Conservation (phyloP, 345 rosid genomes). For the Erodium maritimum region DNA sequence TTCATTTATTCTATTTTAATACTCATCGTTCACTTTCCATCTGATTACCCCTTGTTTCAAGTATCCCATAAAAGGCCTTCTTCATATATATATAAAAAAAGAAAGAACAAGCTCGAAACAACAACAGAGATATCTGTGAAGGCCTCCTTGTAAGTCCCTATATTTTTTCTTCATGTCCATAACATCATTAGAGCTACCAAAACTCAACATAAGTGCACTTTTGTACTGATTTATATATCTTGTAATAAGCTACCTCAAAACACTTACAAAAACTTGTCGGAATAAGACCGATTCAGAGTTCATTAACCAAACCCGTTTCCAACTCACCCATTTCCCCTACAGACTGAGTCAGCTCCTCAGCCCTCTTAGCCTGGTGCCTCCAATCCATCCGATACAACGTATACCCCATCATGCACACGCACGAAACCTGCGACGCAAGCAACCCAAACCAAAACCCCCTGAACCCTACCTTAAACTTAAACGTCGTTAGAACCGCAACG, state of each 20-base stretch:
- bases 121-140: no score
- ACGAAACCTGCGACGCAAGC: conserved; percentile 67
- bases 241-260: not conserved
- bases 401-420: conserved; percentile 48
- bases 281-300: not conserved
- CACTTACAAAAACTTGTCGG: not conserved
- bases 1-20: no score
- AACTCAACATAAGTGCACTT: no score
- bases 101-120: no score
- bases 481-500: conserved; percentile 47
- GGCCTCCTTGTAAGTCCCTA: no score
- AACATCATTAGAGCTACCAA: no score
- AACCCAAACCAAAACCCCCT: conserved; percentile 86
- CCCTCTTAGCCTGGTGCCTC: conserved; percentile 19
- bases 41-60: no score
- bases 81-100: no score
- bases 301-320: not conserved
- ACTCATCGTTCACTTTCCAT: no score
- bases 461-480: conserved; percentile 53
- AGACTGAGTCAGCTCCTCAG: not conserved
- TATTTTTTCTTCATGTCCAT: no score
- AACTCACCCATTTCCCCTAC: not conserved
- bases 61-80: no score
- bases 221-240: no score
- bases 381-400: conserved; percentile 70